Conservation (phyloP, 495 filamentous ascomycete species). For the Alectoria sarmentosa region DNA sequence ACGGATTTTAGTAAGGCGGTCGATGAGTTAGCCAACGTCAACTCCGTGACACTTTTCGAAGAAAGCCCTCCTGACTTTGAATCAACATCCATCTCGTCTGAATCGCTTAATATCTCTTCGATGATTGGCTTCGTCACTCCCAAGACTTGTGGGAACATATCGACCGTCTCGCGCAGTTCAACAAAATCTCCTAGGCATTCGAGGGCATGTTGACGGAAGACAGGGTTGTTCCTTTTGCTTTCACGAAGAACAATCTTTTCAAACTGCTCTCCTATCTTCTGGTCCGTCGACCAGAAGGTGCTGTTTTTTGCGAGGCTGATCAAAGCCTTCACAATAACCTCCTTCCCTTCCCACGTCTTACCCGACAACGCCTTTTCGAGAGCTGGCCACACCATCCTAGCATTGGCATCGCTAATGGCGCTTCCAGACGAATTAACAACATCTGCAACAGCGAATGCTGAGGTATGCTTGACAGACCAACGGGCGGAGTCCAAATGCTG, state of each 20-base stretch:
- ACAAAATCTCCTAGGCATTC: conserved; percentile 64
- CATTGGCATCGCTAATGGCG: conserved; percentile 49
- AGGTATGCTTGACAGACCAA: conserved; percentile 86
- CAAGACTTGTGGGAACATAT: conserved; percentile 61
- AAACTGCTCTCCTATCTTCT: conserved; percentile 41
- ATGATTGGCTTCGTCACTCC: conserved; percentile 54
- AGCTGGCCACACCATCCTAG: conserved; percentile 68
- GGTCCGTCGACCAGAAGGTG: conserved; percentile 49
- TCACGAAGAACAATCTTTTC: conserved; percentile 67
- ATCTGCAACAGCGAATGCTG: conserved; percentile 70
- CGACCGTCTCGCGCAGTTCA: conserved; percentile 52
- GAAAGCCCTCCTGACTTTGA: conserved; percentile 32
- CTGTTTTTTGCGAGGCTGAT: conserved; percentile 62
- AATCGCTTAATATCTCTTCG: conserved; percentile 47
- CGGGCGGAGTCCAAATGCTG: conserved; percentile 64
- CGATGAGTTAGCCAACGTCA: conserved; percentile 43
- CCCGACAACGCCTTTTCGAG: conserved; percentile 72
- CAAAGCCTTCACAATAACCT: conserved; percentile 79
- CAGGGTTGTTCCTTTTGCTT: conserved; percentile 79
- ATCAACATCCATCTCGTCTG: conserved; percentile 65
- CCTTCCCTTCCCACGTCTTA: conserved; percentile 93
- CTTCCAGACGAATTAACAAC: conserved; percentile 54
- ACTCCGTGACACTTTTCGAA: conserved; percentile 31
- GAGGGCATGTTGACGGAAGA: conserved; percentile 71
- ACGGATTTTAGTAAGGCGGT: conserved; percentile 42